Percentiles rank a stretch among this genome's conserved stretches.
Evolutionary conservation across 805 yeast species (phyloP).

Genomic region (Tetrapisispora phaffii): DNA sequence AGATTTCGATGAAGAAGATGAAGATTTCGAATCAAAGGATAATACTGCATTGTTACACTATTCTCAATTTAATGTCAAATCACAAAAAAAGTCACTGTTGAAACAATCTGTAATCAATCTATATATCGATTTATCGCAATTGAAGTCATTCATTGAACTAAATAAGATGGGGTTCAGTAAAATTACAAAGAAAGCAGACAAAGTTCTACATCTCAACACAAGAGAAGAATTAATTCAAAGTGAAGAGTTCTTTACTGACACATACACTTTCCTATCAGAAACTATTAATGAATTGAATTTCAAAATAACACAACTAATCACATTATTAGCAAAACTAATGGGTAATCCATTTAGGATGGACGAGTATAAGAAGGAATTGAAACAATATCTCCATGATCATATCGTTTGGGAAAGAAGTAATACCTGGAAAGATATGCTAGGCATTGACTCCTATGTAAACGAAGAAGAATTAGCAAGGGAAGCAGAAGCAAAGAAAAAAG

Average conservation of each 20-base stretch:
- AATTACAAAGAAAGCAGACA: constrained; percentile 84
- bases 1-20: constrained; percentile 30
- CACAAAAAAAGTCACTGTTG: constrained; percentile 52
- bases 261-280: constrained; percentile 45
- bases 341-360: constrained; percentile 30
- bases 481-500: constrained; percentile 10
- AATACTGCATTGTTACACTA: constrained; percentile 43
- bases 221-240: constrained; percentile 40
- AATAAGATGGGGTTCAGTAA: constrained; percentile 81
- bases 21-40: constrained; percentile 31
- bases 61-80: constrained; percentile 39
- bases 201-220: constrained; percentile 49
- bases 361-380: constrained; percentile 43
- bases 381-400: constrained; percentile 68
- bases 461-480: constrained; percentile 6
- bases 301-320: constrained; percentile 43
- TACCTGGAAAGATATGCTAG: constrained; percentile 92
- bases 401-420: constrained; percentile 95
- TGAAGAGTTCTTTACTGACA: constrained; percentile 35
- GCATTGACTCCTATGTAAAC: constrained; percentile 40
- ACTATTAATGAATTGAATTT: constrained; percentile 42
- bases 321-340: constrained; percentile 41
- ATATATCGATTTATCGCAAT: constrained; percentile 68
- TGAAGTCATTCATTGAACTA: constrained; percentile 73
- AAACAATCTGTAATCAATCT: constrained; percentile 53